Evolutionary conservation across 495 filamentous ascomycete genomes (phyloP), one percentile per base, ranked within the genome.

Genomic region (Pyrenula massariospora): DNA sequence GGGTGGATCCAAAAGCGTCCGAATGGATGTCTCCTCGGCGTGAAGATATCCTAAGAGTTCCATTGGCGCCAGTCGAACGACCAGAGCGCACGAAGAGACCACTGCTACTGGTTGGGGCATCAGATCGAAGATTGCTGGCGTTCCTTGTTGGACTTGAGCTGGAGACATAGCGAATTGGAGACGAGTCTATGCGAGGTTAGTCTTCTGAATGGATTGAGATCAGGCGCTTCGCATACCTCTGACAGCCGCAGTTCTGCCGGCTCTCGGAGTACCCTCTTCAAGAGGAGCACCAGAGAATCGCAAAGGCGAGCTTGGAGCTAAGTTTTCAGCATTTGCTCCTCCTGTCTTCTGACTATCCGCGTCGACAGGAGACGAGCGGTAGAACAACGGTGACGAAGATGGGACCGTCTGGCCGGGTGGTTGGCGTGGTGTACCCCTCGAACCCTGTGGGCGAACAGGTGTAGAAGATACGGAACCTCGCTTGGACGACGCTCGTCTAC

Each of bases 11-110:
- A 61, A 84, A 77, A 19, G 83, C 73, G 56, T 93, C 86, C 0
- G 88, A 89, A 65, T 91, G 78, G 61, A 96, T 86, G 63, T 95
- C 91, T 60, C 86, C 87, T 56, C 91, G 85, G 66, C 87, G 82
- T 31, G 81, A 79, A 19, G 52, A 61, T 19, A 58, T 62, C n/a
- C 50, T 20, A 52, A 19, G 50, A 19, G 22, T 52, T 5, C 50
- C 50, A 51, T 63, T 62, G 52, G 70, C 70, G 25, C 70, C 24
- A 42, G 56, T 55, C 15, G 79, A 70, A 12, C 72, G 70, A 20
- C 80, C 76, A 48, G 76, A 71, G 42, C 81, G 79, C 10, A 96
- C 86, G 64, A 96, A 96, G 15, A 96, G 76, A 10, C 82, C 87
- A 64, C 89, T 94, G 73, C 87, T 90, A 56, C 87, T 86, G 68